Conservation (phyloP, 345 rosid species). For the Brassica juncea region DNA sequence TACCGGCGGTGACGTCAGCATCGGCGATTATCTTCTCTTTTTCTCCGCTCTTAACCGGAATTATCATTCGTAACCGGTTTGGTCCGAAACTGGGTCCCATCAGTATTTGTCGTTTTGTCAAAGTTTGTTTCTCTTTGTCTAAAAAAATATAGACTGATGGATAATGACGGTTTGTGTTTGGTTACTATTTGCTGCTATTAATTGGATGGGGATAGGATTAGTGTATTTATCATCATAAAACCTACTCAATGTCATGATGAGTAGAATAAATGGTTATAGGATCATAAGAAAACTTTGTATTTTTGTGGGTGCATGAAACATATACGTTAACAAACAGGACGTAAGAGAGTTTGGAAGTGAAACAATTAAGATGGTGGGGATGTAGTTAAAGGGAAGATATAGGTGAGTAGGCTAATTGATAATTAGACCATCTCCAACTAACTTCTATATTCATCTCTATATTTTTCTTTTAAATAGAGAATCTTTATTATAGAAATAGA, state of each 20-base stretch:
- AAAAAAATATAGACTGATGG: not conserved
- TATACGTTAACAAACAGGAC: too few species aligned
- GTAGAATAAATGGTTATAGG: not conserved
- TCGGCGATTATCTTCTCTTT: not conserved
- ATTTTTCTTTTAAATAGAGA: too few species aligned
- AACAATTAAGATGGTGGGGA: not conserved
- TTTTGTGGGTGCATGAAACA: too few species aligned
- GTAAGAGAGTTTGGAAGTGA: not conserved
- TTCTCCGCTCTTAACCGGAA: not conserved
- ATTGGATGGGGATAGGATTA: too few species aligned
- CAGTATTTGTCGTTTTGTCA: not conserved
- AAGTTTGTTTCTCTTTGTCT: too few species aligned
- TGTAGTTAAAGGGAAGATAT: not conserved
- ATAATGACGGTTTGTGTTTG: not conserved
- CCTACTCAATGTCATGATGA: too few species aligned
- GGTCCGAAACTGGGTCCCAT: not conserved
- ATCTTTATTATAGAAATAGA: too few species aligned
- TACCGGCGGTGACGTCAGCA: slow-evolving; percentile 19
- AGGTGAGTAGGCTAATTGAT: not conserved
- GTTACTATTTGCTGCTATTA: too few species aligned
- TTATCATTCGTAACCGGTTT: not conserved
- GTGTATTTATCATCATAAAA: too few species aligned
- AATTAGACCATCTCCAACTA: too few species aligned
- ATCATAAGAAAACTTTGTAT: not conserved
- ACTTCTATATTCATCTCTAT: too few species aligned